Evolutionary conservation across 1,284 basidiomycete species (phyloP).

Genomic region (Thelephora terrestris): DNA sequence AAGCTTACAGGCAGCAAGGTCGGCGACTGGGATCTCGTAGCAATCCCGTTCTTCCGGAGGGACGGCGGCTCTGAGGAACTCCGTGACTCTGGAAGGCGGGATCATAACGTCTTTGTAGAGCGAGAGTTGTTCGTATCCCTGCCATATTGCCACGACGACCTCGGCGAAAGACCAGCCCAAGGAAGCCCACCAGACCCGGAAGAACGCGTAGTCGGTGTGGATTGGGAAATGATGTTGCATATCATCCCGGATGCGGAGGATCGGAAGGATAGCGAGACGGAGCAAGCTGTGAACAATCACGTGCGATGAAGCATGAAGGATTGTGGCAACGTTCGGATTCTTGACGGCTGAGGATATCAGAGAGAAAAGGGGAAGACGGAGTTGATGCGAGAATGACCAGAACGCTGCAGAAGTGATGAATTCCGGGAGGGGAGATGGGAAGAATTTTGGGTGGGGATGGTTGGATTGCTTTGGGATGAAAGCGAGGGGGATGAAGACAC

Average conservation of each 20-base stretch:
- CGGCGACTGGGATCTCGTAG: slow-evolving; percentile 1
- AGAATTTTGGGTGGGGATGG: slow-evolving; percentile 28
- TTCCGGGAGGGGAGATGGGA: slow-evolving; percentile 52
- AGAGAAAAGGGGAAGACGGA: slow-evolving; percentile 42
- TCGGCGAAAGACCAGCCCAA: slow-evolving; percentile 63
- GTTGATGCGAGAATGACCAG: slow-evolving; percentile 48
- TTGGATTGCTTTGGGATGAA: slow-evolving; percentile 26
- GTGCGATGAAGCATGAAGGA: slow-evolving; percentile 40
- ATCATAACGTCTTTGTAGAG: slow-evolving; percentile 61
- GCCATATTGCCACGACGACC: slow-evolving; percentile 47
- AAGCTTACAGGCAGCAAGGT: too few relatives aligned
- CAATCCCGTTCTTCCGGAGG: slow-evolving; percentile 10
- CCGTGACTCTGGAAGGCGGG: slow-evolving; percentile 26
- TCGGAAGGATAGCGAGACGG: slow-evolving; percentile 42
- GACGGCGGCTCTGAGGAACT: slow-evolving; percentile 18
- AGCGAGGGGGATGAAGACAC: slow-evolving; percentile 34
- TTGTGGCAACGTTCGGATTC: slow-evolving; percentile 23
- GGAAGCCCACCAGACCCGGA: slow-evolving; percentile 62
- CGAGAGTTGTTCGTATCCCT: slow-evolving; percentile 57
- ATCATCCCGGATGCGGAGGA: slow-evolving; percentile 40
- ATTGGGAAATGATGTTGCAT: slow-evolving; percentile 35
- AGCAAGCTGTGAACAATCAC: slow-evolving; percentile 40
- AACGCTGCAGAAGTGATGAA: slow-evolving; percentile 45
- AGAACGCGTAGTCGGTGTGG: slow-evolving; percentile 49
- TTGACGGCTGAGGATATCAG: slow-evolving; percentile 17